Evolutionary conservation across 2,329 filamentous ascomycete species (phyloP), one percentile per base, ranked within the genome.

Genomic region (Penicillium capsulatum): DNA sequence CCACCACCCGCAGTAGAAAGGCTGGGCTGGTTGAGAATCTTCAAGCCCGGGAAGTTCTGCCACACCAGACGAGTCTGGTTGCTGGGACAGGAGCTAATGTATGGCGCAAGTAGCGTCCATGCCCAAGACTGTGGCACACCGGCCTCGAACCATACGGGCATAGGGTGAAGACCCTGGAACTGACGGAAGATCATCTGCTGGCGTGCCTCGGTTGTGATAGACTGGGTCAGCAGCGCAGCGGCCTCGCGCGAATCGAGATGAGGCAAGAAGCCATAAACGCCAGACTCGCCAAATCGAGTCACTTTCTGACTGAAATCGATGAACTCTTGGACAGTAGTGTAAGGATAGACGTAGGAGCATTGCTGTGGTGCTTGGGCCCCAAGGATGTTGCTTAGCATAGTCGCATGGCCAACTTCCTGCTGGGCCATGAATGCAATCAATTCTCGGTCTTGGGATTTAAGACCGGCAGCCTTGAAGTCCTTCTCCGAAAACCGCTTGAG

Each of bases 101-200:
- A 89, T 0, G 86, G 87, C 0, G 87, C 86, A 3, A 92, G 72
- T 15, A 87, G 73, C 0, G 86, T 84, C 87, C 87, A 94, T 0
- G 81, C 79, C 86, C 86, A 94, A 0, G 82, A 86, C 62, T 94
- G 87, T 0, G 86, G 86, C 16, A 91, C 81, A 27, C 85, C 85
- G 4, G 80, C 73, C 55, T 86, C 80, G 59, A 91, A 89, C 84
- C 84, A 92, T 7, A 84, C 83, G 0, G 86, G 84, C 83, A 87
- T 86, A 15, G 87, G 83, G 65, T 86, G 85, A 5, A 87, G 75
- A 11, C 86, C 87, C 22, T 80, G 74, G 60, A 92, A 87, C 59
- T 92, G 86, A 14, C 87, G 81, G 73, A 92, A 92, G 50, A 86
- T 81, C 70, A 90, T 73, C 68, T 94, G 84, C 68, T 94, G 87